Percentiles rank a stretch among this genome's conserved stretches.
These are phyloP conservation scores for Colletotrichum orbiculare DNA, from an alignment of 2,329 filamentous ascomycete species.

Conservation along the genomic window DNA sequence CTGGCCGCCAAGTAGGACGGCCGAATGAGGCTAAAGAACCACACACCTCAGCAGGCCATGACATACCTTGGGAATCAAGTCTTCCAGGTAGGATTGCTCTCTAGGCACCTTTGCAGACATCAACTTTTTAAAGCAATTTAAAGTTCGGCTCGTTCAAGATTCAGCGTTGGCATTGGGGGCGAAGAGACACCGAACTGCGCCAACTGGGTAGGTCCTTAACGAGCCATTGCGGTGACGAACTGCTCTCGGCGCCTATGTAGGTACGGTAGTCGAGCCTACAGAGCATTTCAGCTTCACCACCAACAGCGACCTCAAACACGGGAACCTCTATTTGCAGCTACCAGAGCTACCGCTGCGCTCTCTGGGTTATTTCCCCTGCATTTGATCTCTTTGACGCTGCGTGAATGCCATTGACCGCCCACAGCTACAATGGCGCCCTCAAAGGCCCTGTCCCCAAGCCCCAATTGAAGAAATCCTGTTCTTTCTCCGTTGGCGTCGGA, in stretches of 20 bases:
- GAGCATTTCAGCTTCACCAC: constrained; percentile 23
- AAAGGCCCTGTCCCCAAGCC: constrained; percentile 9
- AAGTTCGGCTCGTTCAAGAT: no score
- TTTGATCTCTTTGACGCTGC: constrained; percentile 23
- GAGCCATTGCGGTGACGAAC: no score
- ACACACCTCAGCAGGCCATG: constrained; percentile 25
- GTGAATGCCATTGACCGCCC: constrained; percentile 27
- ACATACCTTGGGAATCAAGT: no score
- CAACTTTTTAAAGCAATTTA: no score
- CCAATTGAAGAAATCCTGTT: constrained; percentile 7
- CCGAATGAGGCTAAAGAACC: constrained; percentile 34
- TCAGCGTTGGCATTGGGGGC: no score
- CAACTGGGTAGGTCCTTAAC: no score
- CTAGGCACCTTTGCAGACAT: no score
- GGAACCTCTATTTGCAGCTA: constrained; percentile 14
- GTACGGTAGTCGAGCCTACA: background rate
- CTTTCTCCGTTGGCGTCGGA: constrained; percentile 14
- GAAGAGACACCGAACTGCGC: no score
- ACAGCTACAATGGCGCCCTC: constrained; percentile 25
- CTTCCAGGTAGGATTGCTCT: no score
- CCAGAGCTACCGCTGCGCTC: background rate
- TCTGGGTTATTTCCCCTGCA: constrained; percentile 22
- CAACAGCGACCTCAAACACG: constrained; percentile 14
- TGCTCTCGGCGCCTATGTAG: no score
- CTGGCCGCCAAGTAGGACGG: constrained; percentile 10